Percentiles rank a stretch among this genome's conserved stretches.
phyloP scores from a whole-genome alignment of 257 asterid species.

The Rehmannia glutinosa region DNA sequence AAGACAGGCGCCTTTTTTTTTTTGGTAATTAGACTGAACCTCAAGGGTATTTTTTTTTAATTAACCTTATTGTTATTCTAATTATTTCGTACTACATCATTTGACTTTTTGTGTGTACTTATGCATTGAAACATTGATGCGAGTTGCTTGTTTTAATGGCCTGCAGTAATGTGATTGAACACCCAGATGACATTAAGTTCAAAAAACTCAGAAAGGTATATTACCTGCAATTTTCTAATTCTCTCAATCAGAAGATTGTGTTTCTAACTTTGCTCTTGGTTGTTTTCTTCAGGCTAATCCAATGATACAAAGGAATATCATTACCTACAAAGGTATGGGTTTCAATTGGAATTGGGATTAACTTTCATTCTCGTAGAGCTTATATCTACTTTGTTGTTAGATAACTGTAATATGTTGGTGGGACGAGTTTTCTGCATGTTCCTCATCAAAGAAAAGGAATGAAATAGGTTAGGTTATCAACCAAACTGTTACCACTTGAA shows the following conservation, averaged over 20 bases:
- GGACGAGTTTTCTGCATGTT: too few relatives aligned
- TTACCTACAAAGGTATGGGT: conserved; percentile 52
- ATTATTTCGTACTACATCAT: neutral
- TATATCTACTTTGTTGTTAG: too few relatives aligned
- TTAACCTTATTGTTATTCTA: too few relatives aligned
- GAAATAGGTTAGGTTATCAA: too few relatives aligned
- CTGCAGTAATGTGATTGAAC: conserved; percentile 78
- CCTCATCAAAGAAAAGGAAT: too few relatives aligned
- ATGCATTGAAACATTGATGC: neutral
- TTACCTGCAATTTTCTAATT: neutral
- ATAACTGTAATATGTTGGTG: neutral
- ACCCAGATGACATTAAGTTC: conserved; percentile 70
- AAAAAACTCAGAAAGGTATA: conserved; percentile 79
- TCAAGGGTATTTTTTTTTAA: too few relatives aligned
- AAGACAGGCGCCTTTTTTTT: too few relatives aligned
- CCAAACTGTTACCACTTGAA: too few relatives aligned
- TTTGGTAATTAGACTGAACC: too few relatives aligned
- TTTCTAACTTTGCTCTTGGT: conserved; percentile 5
- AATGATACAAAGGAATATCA: conserved; percentile 58
- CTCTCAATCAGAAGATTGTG: neutral
- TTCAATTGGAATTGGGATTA: neutral
- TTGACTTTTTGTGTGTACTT: neutral
- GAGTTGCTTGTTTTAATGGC: conserved; percentile 3
- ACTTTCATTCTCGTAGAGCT: too few relatives aligned
- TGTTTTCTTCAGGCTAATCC: conserved; percentile 66